These are phyloP conservation scores for Blastobotrys robertii DNA, from an alignment of 805 yeast species.

Conservation along the genomic window DNA sequence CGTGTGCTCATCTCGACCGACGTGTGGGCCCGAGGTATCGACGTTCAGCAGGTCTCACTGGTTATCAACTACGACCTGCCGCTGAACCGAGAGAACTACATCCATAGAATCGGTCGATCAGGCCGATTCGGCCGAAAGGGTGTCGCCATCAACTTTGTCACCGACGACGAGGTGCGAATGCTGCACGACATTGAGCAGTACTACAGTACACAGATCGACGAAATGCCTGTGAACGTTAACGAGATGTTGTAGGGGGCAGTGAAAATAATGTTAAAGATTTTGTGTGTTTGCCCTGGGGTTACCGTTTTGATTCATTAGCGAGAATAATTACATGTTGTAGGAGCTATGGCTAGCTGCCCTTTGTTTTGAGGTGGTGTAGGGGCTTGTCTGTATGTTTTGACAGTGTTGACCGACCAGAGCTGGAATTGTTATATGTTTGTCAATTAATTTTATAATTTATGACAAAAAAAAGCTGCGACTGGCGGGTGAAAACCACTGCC, in stretches of 20 bases:
- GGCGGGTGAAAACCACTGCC: too few species aligned
- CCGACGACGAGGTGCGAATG: constrained; percentile 62
- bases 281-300: too few species aligned
- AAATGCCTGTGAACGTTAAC: constrained; percentile 64
- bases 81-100: constrained; percentile 80
- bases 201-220: constrained; percentile 82
- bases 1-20: constrained; percentile 90
- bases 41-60: constrained; percentile 92
- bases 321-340: too few species aligned
- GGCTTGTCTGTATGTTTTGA: too few species aligned
- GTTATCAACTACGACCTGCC: constrained; percentile 94
- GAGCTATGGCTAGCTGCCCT: too few species aligned
- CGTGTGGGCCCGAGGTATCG: constrained; percentile 96
- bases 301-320: too few species aligned
- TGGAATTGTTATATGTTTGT: too few species aligned
- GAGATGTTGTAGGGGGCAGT: constrained; percentile 26
- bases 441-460: too few species aligned
- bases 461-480: too few species aligned
- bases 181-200: constrained; percentile 82
- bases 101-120: constrained; percentile 96
- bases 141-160: constrained; percentile 90
- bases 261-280: not conserved
- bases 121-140: constrained; percentile 99
- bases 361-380: too few species aligned
- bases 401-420: too few species aligned